Percentiles rank a stretch among this genome's conserved stretches.
Evolutionary conservation across 345 rosid species (phyloP).

Genomic region (Eucalyptus pauciflora): DNA sequence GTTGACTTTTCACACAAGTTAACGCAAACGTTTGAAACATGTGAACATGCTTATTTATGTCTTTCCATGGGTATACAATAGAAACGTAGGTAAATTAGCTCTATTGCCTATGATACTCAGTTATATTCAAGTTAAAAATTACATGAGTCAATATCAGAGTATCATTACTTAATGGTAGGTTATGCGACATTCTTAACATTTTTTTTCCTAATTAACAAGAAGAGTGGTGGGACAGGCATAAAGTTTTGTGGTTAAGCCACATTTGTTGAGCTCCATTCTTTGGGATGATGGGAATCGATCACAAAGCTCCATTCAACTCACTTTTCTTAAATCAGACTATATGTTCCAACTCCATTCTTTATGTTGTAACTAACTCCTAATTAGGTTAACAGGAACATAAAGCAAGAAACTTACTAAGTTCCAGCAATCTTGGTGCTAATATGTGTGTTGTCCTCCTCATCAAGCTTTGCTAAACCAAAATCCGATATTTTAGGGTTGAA

Average conservation of each 20-base stretch:
- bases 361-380: background rate
- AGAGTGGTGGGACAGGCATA: too few relatives aligned
- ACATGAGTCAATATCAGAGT: background rate
- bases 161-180: background rate
- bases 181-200: background rate
- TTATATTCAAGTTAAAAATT: background rate
- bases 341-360: background rate
- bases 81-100: background rate
- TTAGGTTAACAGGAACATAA: background rate
- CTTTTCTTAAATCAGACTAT: too few relatives aligned
- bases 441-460: conserved; percentile 16
- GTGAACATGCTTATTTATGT: background rate
- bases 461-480: conserved; percentile 27
- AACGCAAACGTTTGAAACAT: background rate
- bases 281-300: too few relatives aligned
- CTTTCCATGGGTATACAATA: background rate
- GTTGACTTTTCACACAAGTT: background rate
- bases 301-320: too few relatives aligned
- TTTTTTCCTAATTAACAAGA: too few relatives aligned
- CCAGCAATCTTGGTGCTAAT: conserved; percentile 23
- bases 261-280: too few relatives aligned
- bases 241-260: too few relatives aligned
- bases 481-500: conserved; percentile 22
- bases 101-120: background rate
- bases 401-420: conserved; percentile 7